These are phyloP conservation scores for Orbilia brochopaga DNA, from an alignment of 2,329 filamentous ascomycete species.

Conservation along the genomic window DNA sequence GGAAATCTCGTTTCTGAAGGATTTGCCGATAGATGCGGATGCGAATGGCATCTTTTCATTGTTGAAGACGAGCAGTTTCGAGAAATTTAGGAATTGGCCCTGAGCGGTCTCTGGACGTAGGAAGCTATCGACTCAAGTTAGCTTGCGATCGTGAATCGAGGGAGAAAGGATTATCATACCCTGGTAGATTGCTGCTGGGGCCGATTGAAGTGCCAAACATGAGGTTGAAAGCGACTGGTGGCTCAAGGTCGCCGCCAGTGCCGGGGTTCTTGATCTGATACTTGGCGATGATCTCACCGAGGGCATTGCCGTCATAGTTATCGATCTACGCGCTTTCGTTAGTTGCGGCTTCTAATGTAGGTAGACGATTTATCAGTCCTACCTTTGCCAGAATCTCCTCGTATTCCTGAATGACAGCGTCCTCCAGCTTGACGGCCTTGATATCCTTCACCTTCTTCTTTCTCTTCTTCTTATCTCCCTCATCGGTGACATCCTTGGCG, in stretches of 20 bases:
- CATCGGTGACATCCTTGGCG: conserved; percentile 69
- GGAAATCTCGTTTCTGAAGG: conserved; percentile 97
- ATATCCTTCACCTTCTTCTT: conserved; percentile 81
- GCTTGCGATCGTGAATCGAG: neutral
- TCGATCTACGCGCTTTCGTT: conserved; percentile 68
- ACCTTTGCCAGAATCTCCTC: conserved; percentile 82
- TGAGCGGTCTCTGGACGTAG: conserved; percentile 94
- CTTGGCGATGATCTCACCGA: conserved; percentile 86
- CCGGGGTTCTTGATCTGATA: conserved; percentile 87
- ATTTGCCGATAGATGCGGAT: conserved; percentile 95
- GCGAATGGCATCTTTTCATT: conserved; percentile 95
- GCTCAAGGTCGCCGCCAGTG: conserved; percentile 75
- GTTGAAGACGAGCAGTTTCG: conserved; percentile 95
- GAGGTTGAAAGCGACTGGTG: conserved; percentile 92
- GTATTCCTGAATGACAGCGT: conserved; percentile 85
- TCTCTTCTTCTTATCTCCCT: conserved; percentile 76
- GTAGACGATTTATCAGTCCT: too few species aligned
- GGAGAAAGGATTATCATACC: too few species aligned
- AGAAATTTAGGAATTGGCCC: conserved; percentile 97
- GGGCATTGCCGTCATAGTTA: conserved; percentile 86
- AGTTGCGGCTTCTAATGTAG: neutral
- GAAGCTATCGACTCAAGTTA: conserved; percentile 61
- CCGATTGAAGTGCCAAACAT: conserved; percentile 98
- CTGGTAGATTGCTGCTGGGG: conserved; percentile 82
- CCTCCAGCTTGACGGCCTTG: conserved; percentile 82